Conservation (phyloP, 257 asterid genomes). For the Nicotiana tabacum region DNA sequence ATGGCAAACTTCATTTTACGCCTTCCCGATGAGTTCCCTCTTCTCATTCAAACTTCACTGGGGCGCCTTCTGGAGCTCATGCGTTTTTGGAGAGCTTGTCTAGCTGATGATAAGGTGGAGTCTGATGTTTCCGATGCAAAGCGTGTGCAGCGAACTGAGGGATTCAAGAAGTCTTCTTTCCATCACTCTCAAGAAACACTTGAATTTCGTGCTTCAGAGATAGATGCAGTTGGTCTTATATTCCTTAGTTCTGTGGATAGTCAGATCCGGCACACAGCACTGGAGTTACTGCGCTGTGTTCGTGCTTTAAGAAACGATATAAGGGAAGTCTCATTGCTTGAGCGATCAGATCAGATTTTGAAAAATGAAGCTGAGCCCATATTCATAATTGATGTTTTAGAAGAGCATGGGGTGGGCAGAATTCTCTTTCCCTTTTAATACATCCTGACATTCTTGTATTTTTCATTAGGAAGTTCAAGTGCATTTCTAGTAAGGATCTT, state of each 20-base stretch:
- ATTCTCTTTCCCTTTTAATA: constrained; percentile 14
- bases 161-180: constrained; percentile 84
- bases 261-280: constrained; percentile 96
- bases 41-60: constrained; percentile 92
- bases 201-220: constrained; percentile 90
- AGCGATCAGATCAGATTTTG: constrained; percentile 49
- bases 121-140: constrained; percentile 51
- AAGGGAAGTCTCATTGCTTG: constrained; percentile 59
- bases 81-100: constrained; percentile 98
- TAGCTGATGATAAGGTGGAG: constrained; percentile 63
- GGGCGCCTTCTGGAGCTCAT: constrained; percentile 97
- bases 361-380: constrained; percentile 85
- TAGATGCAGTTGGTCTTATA: constrained; percentile 97
- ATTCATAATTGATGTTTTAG: constrained; percentile 94
- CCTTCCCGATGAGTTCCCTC: constrained; percentile 99
- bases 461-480: constrained; percentile 8
- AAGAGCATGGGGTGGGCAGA: constrained; percentile 91
- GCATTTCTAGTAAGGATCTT: constrained; percentile 11
- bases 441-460: not conserved
- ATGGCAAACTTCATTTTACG: constrained; percentile 85
- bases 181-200: constrained; percentile 72
- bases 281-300: constrained; percentile 93
- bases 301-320: constrained; percentile 87
- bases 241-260: constrained; percentile 97
- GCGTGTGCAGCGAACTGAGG: constrained; percentile 80